A percentile compares a stretch with the other conserved stretches of the same genome.
Conservation (phyloP, 371 early-diverging fungal species). For the Lichtheimia corymbifera region DNA sequence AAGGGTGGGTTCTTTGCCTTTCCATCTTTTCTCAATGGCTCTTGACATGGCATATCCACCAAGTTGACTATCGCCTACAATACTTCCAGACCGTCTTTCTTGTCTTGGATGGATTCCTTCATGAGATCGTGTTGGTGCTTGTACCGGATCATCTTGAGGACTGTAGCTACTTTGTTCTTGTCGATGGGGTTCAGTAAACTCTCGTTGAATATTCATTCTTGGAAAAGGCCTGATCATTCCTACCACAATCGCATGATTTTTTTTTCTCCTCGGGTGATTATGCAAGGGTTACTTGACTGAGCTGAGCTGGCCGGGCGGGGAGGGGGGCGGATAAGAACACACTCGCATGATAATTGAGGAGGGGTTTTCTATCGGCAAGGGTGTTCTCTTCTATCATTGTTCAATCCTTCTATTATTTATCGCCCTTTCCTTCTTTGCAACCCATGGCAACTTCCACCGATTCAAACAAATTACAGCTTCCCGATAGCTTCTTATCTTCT, state of each 20-base stretch:
- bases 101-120: neutral
- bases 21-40: slow-evolving; percentile 7
- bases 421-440: neutral
- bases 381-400: too few relatives aligned
- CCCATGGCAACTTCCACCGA: slow-evolving; percentile 1
- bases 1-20: slow-evolving; percentile 5
- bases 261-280: too few relatives aligned
- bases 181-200: neutral
- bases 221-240: neutral
- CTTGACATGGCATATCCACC: slow-evolving; percentile 2
- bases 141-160: slow-evolving; percentile 14
- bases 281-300: too few relatives aligned
- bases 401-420: neutral
- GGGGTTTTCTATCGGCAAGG: too few relatives aligned
- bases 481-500: neutral
- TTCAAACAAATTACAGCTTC: neutral
- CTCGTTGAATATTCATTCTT: neutral
- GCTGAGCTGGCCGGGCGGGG: too few relatives aligned
- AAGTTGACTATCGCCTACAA: neutral
- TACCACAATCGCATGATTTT: too few relatives aligned
- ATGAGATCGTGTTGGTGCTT: slow-evolving; percentile 12
- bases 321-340: too few relatives aligned
- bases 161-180: slow-evolving; percentile 13
- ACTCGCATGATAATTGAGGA: too few relatives aligned
- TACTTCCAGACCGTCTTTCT: slow-evolving; percentile 4